Conservation (phyloP, 208 protist species). For the Naegleria lovaniensis region DNA sequence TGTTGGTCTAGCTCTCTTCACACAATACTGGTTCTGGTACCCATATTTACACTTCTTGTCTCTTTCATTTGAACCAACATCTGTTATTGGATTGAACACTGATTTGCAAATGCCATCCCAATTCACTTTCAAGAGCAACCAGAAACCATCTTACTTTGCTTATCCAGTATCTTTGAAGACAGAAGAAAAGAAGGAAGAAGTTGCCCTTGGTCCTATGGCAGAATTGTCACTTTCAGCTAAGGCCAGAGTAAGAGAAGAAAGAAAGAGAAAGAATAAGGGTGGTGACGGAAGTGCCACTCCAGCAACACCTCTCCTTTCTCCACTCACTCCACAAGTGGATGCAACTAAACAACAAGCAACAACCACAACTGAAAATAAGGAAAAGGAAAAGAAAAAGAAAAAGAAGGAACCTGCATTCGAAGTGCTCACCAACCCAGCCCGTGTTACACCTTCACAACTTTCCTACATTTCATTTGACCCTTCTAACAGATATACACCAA, state of each 20-base stretch:
- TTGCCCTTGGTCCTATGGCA: conserved; percentile 43
- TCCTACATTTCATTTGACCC: conserved; percentile 47
- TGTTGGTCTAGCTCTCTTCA: conserved; percentile 93
- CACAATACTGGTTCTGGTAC: conserved; percentile 99
- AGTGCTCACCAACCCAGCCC: conserved; percentile 58
- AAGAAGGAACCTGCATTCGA: conserved; percentile 51
- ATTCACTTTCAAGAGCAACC: conserved; percentile 81
- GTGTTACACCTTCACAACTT: conserved; percentile 56
- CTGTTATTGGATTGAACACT: conserved; percentile 93
- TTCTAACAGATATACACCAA: conserved; percentile 47
- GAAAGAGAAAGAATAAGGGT: conserved; percentile 46
- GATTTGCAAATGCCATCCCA: conserved; percentile 84
- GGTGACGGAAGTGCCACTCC: conserved; percentile 27
- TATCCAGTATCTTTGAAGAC: conserved; percentile 58
- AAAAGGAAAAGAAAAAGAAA: conserved; percentile 43
- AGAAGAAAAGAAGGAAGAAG: conserved; percentile 38
- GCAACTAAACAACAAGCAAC: neutral
- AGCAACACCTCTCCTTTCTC: neutral
- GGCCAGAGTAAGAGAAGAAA: conserved; percentile 38
- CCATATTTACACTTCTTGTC: conserved; percentile 93
- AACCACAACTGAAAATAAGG: conserved; percentile 16
- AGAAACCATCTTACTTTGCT: conserved; percentile 82
- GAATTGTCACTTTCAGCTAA: conserved; percentile 53
- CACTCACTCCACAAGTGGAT: neutral
- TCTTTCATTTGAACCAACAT: conserved; percentile 89